phyloP scores from a whole-genome alignment of 2,329 filamentous ascomycete species.

The Pyricularia sp. region DNA sequence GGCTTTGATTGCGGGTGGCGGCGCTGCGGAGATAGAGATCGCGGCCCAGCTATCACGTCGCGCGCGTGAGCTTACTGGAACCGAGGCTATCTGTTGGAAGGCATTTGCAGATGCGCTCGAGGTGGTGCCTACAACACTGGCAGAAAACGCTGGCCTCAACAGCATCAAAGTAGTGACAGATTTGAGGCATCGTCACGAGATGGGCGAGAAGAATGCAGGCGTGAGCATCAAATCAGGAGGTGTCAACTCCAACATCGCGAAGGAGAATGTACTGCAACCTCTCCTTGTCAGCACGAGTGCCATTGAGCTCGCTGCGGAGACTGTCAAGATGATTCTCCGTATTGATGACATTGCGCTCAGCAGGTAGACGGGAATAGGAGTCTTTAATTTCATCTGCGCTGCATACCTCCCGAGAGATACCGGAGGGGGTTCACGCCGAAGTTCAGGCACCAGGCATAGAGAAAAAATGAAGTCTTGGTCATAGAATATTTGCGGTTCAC shows the following conservation, averaged over 20 bases:
- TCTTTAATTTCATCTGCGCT: neutral
- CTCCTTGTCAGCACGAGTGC: conserved; percentile 93
- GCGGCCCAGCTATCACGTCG: conserved; percentile 74
- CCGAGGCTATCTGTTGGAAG: conserved; percentile 97
- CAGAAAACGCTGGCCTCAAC: conserved; percentile 94
- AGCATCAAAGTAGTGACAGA: conserved; percentile 98
- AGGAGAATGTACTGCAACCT: conserved; percentile 94
- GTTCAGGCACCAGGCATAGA: neutral
- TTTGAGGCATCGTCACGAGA: conserved; percentile 82
- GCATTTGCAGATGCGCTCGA: conserved; percentile 96
- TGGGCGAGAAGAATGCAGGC: conserved; percentile 89
- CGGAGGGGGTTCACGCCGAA: neutral
- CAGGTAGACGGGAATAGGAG: conserved; percentile 26
- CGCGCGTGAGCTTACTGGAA: conserved; percentile 72
- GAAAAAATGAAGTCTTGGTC: neutral
- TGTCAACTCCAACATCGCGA: conserved; percentile 91
- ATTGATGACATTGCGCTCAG: conserved; percentile 55
- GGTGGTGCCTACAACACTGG: conserved; percentile 89
- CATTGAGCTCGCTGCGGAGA: conserved; percentile 93
- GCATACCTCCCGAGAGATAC: neutral
- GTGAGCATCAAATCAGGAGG: conserved; percentile 97
- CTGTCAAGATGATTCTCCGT: conserved; percentile 82
- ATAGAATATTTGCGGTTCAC: neutral
- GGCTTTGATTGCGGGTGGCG: conserved; percentile 93
- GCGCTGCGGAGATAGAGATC: conserved; percentile 93